Evolutionary conservation across 164 flowering plant species (phyloP), one percentile per base, ranked within the genome.

Genomic region (Macadamia integrifolia): DNA sequence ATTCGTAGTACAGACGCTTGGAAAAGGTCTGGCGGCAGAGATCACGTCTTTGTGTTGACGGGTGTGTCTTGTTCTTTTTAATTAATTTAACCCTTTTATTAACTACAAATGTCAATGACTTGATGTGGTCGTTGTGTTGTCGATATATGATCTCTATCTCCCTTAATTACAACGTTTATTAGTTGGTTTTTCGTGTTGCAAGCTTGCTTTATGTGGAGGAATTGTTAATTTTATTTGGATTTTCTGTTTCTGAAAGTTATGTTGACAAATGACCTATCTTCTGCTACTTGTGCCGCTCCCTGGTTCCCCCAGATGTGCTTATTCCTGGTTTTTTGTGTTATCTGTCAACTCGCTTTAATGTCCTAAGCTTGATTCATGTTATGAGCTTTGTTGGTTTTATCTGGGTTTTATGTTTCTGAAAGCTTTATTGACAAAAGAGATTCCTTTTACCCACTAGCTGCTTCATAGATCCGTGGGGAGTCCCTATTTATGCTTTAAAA

Each of bases 31-130:
- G 97, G 97, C n/a, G 99, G 97, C 9, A 80, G 90, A 4, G 92
- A 94, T 82, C 97, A 92, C 68, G 95, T 94, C 6, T 92, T 94
- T 75, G 97, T 94, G 55, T 80, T 94, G 43, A 88, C 96, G n/a
- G 99, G 98, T 94, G 80, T 60, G 50, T 68, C 70, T 35, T 10
- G 9, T 12, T 18, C 17, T 53, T 49, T 10, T 49, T 8, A 4
- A 53, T 53, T 35, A 0, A 35, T 53, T 53, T 53, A 10, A 14
- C 18, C n/a, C 18, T 53, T 53, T 53, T 6, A 1, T 13, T 12
- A 4, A 17, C 13, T 53, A 12, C 18, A 11, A 1, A 53, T 53
- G 23, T 23, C 23, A 23, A 23, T 14, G 13, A 23, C 23, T 53
- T 53, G 57, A 6, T 53, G 14, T 53, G 57, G 6, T 53, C 18